Evolutionary conservation across 192 early-diverging fungal genomes (phyloP), one percentile per base, ranked within the genome.

Genomic region (Backusella morwellensis): DNA sequence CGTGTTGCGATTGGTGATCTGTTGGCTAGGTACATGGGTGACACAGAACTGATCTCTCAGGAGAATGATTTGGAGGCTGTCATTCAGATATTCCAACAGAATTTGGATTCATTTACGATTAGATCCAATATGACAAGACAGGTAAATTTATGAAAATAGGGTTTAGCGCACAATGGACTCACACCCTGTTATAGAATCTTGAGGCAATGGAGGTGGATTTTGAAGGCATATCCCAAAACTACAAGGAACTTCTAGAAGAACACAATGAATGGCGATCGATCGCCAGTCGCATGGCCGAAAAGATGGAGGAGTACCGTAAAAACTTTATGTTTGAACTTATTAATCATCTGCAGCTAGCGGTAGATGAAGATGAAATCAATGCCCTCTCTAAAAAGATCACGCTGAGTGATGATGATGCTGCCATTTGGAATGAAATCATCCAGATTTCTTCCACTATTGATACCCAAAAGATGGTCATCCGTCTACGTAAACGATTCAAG

Each of bases 311-410:
- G 3, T 42, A 75, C 32, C 59, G 75, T n/a, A 74, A 70, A 34
- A 68, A 54, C 35, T 56, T 81, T 2, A 47, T 81, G 21, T 74
- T 44, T 59, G 76, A 77, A 44, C 40, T 81, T 14, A 77, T 73
- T 11, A 74, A 77, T 41, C 76, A 81, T 8, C 56, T 81, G 21
- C 80, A 81, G 23, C 35, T 81, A n/a, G 68, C 80, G 1, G 72
- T 77, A 14, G 74, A 80, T 14, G 79, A 77, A 63, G 66, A 66
- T 47, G 79, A 80, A 21, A 70, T 71, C 17, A 66, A 56, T 50
- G 66, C 40, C 21, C 26, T 72, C 26, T 68, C 70, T 47, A 59
- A 73, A 44, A 41, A 77, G 40, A 19, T 42, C 35, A 29, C 76
- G 32, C 29, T 38, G 15, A 21, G 67, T 41, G 44, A 69, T n/a